A percentile compares a stretch with the other conserved stretches of the same genome.
Evolutionary conservation across 2,329 filamentous ascomycete species (phyloP).

Genomic region (Calonectria henricotiae): DNA sequence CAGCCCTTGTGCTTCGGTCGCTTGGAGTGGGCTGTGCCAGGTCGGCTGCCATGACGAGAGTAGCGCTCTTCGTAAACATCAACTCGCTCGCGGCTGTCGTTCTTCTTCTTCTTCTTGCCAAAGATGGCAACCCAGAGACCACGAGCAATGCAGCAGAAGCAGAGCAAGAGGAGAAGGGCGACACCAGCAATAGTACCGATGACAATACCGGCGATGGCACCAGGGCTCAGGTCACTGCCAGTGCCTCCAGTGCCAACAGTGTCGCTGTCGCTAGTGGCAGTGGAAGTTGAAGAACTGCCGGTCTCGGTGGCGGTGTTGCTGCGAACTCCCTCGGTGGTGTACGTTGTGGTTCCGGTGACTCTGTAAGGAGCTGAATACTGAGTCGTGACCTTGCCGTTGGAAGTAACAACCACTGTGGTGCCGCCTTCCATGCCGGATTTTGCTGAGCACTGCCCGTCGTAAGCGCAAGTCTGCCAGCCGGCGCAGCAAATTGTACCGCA

Average conservation of each 20-base stretch:
- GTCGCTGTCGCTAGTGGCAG: slow-evolving; percentile 67
- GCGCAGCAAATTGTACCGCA: slow-evolving; percentile 83
- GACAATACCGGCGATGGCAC: slow-evolving; percentile 87
- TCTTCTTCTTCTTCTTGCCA: slow-evolving; percentile 71
- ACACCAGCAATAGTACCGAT: slow-evolving; percentile 81
- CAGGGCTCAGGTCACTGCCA: slow-evolving; percentile 73
- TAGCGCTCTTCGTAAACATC: slow-evolving; percentile 77
- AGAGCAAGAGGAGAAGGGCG: slow-evolving; percentile 78
- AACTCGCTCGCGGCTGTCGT: slow-evolving; percentile 68
- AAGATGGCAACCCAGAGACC: slow-evolving; percentile 77
- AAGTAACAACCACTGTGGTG: slow-evolving; percentile 64
- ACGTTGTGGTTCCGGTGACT: slow-evolving; percentile 71
- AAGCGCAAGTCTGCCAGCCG: slow-evolving; percentile 78
- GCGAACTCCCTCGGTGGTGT: slow-evolving; percentile 67
- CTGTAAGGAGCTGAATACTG: slow-evolving; percentile 69
- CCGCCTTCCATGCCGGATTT: slow-evolving; percentile 66
- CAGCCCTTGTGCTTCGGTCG: slow-evolving; percentile 73
- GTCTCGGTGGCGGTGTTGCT: slow-evolving; percentile 67
- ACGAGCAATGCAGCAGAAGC: slow-evolving; percentile 81
- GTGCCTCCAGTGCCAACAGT: slow-evolving; percentile 59
- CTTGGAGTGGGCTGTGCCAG: slow-evolving; percentile 61
- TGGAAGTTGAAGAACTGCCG: slow-evolving; percentile 69
- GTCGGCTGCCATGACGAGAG: slow-evolving; percentile 65
- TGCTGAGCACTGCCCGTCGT: slow-evolving; percentile 71
- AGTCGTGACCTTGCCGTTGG: slow-evolving; percentile 68